phyloP scores from a whole-genome alignment of 306 rosid species.

The Oemleria cerasiformis region DNA sequence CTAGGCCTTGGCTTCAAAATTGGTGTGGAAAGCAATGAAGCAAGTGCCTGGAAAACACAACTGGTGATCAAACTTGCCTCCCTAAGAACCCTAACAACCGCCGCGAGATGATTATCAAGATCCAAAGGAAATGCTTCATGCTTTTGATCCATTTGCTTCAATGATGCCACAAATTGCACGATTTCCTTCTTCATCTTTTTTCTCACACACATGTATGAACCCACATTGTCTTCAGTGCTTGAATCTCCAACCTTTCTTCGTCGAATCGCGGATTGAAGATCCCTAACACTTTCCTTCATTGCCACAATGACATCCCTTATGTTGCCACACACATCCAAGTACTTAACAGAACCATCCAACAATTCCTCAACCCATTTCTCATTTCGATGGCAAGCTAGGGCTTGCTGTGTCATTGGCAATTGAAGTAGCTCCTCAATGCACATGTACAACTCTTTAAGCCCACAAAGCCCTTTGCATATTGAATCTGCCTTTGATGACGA shows the following conservation, averaged over 20 bases:
- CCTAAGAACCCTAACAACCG: slow-evolving; percentile 54
- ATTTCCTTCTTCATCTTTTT: slow-evolving; percentile 45
- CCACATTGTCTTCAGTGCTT: slow-evolving; percentile 31
- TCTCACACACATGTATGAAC: slow-evolving; percentile 37
- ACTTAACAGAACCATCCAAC: slow-evolving; percentile 47
- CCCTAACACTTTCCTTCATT: slow-evolving; percentile 42
- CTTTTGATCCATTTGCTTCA: slow-evolving; percentile 43
- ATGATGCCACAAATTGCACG: slow-evolving; percentile 29
- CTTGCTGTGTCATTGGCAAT: slow-evolving; percentile 50
- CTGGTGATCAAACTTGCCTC: slow-evolving; percentile 53
- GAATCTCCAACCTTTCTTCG: slow-evolving; percentile 50
- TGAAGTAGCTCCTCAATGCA: slow-evolving; percentile 53
- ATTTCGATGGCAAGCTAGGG: slow-evolving; percentile 42
- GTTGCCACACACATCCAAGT: slow-evolving; percentile 52
- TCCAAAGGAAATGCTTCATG: slow-evolving; percentile 25
- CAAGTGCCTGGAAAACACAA: slow-evolving; percentile 44
- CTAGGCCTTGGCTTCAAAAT: slow-evolving; percentile 45
- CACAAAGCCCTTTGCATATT: slow-evolving; percentile 36
- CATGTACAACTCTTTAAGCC: slow-evolving; percentile 43
- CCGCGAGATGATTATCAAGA: slow-evolving; percentile 37
- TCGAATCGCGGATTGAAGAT: slow-evolving; percentile 59
- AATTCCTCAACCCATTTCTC: slow-evolving; percentile 62
- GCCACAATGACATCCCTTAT: slow-evolving; percentile 43
- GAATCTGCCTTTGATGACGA: slow-evolving; percentile 36
- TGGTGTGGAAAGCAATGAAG: slow-evolving; percentile 47